Evolutionary conservation across 495 filamentous ascomycete species (phyloP).

Genomic region (Penicillium paradoxum): DNA sequence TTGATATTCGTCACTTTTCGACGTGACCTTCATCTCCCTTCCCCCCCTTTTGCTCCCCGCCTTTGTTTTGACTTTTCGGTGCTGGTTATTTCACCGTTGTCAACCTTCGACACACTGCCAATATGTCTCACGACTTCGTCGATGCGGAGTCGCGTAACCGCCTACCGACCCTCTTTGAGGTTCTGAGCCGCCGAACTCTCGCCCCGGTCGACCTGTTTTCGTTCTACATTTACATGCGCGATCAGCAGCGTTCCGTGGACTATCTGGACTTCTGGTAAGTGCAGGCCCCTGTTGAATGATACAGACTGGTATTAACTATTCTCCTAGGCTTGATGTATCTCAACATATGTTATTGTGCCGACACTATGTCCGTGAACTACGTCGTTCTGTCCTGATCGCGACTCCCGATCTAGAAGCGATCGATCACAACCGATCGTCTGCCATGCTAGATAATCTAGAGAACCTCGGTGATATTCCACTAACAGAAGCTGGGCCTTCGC

Average conservation of each 20-base stretch:
- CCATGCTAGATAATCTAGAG: constrained; percentile 66
- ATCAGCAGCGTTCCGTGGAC: constrained; percentile 95
- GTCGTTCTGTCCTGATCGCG: constrained; percentile 84
- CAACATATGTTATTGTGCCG: constrained; percentile 98
- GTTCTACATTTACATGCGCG: constrained; percentile 99
- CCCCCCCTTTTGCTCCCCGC: constrained; percentile 20
- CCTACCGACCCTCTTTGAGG: constrained; percentile 90
- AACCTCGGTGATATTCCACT: constrained; percentile 56
- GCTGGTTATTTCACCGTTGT: constrained; percentile 21
- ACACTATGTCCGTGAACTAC: constrained; percentile 93
- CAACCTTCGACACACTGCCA: constrained; percentile 8
- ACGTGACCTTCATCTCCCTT: constrained; percentile 5
- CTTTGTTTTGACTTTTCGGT: constrained; percentile 13
- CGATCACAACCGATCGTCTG: constrained; percentile 77
- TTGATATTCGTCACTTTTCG: constrained; percentile 9
- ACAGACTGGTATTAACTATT: constrained; percentile 2
- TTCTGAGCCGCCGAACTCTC: constrained; percentile 82
- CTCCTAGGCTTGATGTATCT: constrained; percentile 91
- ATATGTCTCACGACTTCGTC: constrained; percentile 33
- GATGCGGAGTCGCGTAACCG: constrained; percentile 62
- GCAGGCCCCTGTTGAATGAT: not conserved
- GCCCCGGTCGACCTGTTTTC: constrained; percentile 95
- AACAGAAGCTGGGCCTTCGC: constrained; percentile 42
- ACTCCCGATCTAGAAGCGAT: constrained; percentile 86
- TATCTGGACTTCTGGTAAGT: constrained; percentile 96